These are phyloP conservation scores for Paramecium octaurelia DNA, from an alignment of 73 alveolate genomes.

Conservation along the genomic window DNA sequence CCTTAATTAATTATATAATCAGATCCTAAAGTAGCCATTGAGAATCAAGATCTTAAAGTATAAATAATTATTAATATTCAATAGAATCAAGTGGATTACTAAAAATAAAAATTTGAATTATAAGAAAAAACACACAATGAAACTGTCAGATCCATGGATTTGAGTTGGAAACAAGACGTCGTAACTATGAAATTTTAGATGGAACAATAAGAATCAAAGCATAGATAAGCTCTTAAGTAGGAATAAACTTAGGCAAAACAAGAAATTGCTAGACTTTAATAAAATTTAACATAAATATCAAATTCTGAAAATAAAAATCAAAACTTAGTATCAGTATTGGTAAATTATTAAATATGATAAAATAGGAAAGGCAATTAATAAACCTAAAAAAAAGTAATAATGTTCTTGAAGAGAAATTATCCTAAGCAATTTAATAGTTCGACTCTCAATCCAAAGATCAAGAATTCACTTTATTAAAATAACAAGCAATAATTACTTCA, in stretches of 20 bases:
- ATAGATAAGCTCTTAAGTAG: not conserved
- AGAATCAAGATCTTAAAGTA: not conserved
- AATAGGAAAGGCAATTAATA: not conserved
- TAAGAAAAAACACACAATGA: constrained; percentile 32
- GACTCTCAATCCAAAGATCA: constrained; percentile 33
- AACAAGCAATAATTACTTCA: constrained; percentile 24
- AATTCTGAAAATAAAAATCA: constrained; percentile 22
- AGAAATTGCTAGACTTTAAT: not conserved
- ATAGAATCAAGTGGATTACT: not conserved
- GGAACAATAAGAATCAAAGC: constrained; percentile 13
- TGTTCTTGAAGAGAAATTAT: not conserved
- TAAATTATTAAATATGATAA: not conserved
- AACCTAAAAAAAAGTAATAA: not conserved
- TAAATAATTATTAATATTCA: not conserved
- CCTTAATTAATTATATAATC: not conserved
- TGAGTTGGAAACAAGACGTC: constrained; percentile 23
- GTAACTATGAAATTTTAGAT: not conserved
- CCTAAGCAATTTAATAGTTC: not conserved
- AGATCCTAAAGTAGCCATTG: not conserved
- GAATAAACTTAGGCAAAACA: not conserved
- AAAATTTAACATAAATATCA: not conserved
- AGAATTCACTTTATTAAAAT: constrained; percentile 14
- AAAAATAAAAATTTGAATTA: not conserved
- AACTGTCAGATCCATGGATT: not conserved
- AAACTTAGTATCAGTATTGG: not conserved